These are phyloP conservation scores for Macadamia integrifolia DNA, from an alignment of 164 flowering plant genomes.

Conservation along the genomic window DNA sequence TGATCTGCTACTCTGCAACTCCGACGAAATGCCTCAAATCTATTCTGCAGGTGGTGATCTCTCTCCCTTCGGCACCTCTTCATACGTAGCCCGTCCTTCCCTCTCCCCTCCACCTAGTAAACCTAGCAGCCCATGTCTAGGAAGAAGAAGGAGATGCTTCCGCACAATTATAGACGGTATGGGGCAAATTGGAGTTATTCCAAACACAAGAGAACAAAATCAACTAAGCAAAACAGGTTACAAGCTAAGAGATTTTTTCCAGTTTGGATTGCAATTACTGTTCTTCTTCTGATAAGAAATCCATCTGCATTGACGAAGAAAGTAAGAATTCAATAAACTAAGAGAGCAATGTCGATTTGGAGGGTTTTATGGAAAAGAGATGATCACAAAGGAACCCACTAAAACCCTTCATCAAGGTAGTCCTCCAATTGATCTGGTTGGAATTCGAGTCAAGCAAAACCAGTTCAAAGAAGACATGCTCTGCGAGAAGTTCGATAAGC, in stretches of 20 bases:
- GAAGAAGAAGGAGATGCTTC: too few species aligned
- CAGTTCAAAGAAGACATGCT: slow-evolving; percentile 13
- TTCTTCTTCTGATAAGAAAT: slow-evolving; percentile 47
- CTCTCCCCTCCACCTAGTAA: too few species aligned
- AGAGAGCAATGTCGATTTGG: slow-evolving; percentile 9
- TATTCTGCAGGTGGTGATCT: too few species aligned
- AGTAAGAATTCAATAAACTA: not conserved
- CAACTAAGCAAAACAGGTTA: slow-evolving; percentile 13
- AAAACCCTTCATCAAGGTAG: slow-evolving; percentile 1
- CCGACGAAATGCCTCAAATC: too few species aligned
- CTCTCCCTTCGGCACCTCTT: too few species aligned
- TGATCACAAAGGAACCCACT: slow-evolving; percentile 2
- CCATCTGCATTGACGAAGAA: slow-evolving; percentile 26
- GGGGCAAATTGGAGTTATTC: too few species aligned
- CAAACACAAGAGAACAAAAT: too few species aligned
- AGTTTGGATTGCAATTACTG: slow-evolving; percentile 35
- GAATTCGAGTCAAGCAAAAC: slow-evolving; percentile 5
- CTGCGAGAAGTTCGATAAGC: slow-evolving; percentile 1
- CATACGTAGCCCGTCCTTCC: too few species aligned
- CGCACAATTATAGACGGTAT: too few species aligned
- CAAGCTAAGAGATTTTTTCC: slow-evolving; percentile 36
- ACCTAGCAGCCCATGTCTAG: too few species aligned
- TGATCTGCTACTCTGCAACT: too few species aligned
- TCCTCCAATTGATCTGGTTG: slow-evolving; percentile 9
- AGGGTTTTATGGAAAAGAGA: slow-evolving; percentile 10